Percentiles rank a stretch among this genome's conserved stretches.
Conservation (phyloP, 306 rosid species). For the Inga oerstediana region DNA sequence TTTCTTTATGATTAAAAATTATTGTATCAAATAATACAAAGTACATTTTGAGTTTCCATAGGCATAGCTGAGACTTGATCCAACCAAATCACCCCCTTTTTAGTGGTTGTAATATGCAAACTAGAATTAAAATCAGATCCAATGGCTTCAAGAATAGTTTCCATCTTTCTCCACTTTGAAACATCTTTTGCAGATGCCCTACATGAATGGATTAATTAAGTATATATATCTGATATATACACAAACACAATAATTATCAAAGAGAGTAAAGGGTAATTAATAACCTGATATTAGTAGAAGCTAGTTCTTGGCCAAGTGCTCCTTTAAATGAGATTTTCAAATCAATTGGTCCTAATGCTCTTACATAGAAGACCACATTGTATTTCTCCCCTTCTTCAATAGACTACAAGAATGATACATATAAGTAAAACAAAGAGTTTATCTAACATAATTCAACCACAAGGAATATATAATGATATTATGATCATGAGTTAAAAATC, state of each 20-base stretch:
- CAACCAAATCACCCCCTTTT: constrained; percentile 39
- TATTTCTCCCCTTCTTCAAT: constrained; percentile 31
- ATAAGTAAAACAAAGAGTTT: background rate
- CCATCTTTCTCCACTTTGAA: constrained; percentile 36
- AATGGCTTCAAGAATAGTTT: constrained; percentile 13
- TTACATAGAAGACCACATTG: constrained; percentile 28
- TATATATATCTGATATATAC: background rate
- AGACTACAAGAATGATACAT: constrained; percentile 40
- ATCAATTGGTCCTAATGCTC: background rate
- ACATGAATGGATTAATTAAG: constrained; percentile 4
- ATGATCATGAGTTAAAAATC: background rate
- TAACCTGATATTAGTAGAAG: constrained; percentile 50
- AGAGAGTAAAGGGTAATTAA: background rate
- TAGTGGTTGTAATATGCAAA: constrained; percentile 37
- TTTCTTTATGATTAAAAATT: background rate
- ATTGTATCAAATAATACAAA: background rate
- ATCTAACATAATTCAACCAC: background rate
- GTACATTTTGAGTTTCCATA: constrained; percentile 35
- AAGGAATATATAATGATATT: background rate
- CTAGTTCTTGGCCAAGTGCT: constrained; percentile 31
- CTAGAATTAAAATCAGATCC: constrained; percentile 25
- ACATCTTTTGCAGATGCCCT: constrained; percentile 49
- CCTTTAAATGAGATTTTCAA: background rate
- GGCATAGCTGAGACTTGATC: constrained; percentile 34
- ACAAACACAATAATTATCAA: background rate